Evolutionary conservation across 495 filamentous ascomycete species (phyloP), one percentile per base, ranked within the genome.

Genomic region (Cryomyces minteri): DNA sequence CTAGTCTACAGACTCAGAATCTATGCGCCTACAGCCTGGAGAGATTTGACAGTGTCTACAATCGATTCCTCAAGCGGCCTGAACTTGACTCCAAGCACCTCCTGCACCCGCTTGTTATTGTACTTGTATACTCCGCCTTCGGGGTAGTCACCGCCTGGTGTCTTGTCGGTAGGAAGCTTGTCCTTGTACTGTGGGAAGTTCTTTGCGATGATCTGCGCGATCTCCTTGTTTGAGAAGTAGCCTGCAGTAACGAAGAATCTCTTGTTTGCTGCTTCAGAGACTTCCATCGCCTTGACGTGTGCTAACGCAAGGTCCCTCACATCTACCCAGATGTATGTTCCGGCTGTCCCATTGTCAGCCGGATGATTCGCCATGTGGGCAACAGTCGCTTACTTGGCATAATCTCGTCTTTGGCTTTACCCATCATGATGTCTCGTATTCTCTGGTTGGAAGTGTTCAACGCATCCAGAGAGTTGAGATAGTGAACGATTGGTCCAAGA

Each of bases 261-360:
- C 59, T 87, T 74, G 30, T 70, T 72, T 2, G 70, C 76, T 10
- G 81, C 84, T 42, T 77, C 75, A 1, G 72, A 59, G 3, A 73
- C 60, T 46, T 84, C 79, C 28, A 80, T 76, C 4, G 82, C 80
- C 32, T 70, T 67, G 10, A 87, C 71, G 56, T 90, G 84, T 2
- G 79, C 79, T 7, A 75, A 58, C 0, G 84, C 83, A 39, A 83
- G 62, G 49, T 88, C 79, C 6, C 76, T 70, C 6, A 84, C 79
- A 58, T 84, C 79, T 14, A 76, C 69, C 72, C 73, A 84, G 10
- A 78, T 54, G 54, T 66, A 76, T 0, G 57, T 58, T 4, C 66
- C 70, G 10, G 10, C 18, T 25, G 18, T 25, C 18, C 18, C 18
- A 25, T 2, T 25, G 18, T 25, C 18, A 25, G 18, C 18, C 18